Conservation (phyloP, 768 basidiomycete genomes). For the Suillus tomentosus region DNA sequence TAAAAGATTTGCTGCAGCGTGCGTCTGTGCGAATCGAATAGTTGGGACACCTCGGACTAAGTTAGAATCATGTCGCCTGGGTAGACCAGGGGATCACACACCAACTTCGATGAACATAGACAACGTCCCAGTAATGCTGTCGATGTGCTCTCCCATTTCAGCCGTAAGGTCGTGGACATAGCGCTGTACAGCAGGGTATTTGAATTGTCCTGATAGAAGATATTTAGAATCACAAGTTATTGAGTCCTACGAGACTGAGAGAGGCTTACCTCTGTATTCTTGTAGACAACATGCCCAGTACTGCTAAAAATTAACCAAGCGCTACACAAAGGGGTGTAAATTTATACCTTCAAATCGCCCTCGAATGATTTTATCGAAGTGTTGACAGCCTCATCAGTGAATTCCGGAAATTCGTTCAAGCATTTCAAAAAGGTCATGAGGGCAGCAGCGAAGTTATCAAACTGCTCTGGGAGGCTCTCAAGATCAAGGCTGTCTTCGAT, state of each 20-base stretch:
- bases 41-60: conserved; percentile 63
- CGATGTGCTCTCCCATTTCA: conserved; percentile 77
- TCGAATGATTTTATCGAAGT: conserved; percentile 67
- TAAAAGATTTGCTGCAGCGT: conserved; percentile 66
- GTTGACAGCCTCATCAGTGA: conserved; percentile 74
- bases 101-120: conserved; percentile 78
- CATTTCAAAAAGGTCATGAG: conserved; percentile 69
- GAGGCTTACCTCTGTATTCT: conserved; percentile 55
- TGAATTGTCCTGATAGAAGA: conserved; percentile 59
- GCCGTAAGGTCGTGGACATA: conserved; percentile 73
- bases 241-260: background rate
- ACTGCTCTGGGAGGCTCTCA: conserved; percentile 66
- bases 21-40: conserved; percentile 75
- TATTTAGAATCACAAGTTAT: background rate
- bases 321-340: background rate
- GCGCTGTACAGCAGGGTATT: conserved; percentile 68
- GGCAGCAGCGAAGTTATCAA: conserved; percentile 63
- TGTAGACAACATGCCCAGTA: conserved; percentile 76
- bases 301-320: conserved; percentile 33
- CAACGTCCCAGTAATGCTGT: conserved; percentile 66
- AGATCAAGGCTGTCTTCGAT: conserved; percentile 44
- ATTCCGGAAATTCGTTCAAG: conserved; percentile 79
- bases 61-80: background rate
- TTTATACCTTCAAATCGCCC: conserved; percentile 62
- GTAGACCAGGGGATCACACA: conserved; percentile 29